Evolutionary conservation across 768 basidiomycete genomes (phyloP).

Genomic region (Clavaria fumosa): DNA sequence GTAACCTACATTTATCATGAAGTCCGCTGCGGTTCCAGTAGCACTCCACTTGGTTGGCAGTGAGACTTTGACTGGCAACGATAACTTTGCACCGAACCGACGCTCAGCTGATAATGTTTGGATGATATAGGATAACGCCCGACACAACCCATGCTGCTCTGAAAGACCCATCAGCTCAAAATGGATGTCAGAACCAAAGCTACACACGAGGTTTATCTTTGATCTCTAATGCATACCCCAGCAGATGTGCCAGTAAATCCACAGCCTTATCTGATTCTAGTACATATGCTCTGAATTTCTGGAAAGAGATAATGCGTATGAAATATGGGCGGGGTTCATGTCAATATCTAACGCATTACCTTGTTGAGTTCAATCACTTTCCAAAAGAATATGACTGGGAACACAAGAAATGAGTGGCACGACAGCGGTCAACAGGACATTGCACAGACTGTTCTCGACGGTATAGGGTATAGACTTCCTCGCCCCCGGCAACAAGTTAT

Average conservation of each 20-base stretch:
- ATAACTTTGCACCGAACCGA: slow-evolving; percentile 56
- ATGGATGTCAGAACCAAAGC: no score
- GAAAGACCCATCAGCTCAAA: slow-evolving; percentile 7
- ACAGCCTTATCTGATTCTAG: slow-evolving; percentile 67
- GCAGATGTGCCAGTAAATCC: slow-evolving; percentile 62
- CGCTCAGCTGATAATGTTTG: slow-evolving; percentile 83
- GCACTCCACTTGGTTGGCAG: slow-evolving; percentile 68
- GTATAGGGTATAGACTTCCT: slow-evolving; percentile 69
- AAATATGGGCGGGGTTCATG: no score
- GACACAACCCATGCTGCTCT: slow-evolving; percentile 87
- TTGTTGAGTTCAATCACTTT: slow-evolving; percentile 88
- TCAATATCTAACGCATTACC: no score
- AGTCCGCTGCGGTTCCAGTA: slow-evolving; percentile 66
- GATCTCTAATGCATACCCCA: slow-evolving; percentile 73
- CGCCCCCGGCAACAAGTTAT: slow-evolving; percentile 74
- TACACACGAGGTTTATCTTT: slow-evolving; percentile 84
- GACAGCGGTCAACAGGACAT: neutral
- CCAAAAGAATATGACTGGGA: slow-evolving; percentile 68
- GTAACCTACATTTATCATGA: slow-evolving; percentile 63
- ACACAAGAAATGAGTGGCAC: neutral
- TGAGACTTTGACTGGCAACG: slow-evolving; percentile 44
- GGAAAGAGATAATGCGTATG: neutral
- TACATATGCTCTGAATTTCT: slow-evolving; percentile 84
- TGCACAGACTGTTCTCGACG: slow-evolving; percentile 59
- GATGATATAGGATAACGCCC: slow-evolving; percentile 80